A percentile compares a stretch with the other conserved stretches of the same genome.
Conservation (phyloP, 2,329 filamentous ascomycete genomes). For the Cryphonectria nitschkei region DNA sequence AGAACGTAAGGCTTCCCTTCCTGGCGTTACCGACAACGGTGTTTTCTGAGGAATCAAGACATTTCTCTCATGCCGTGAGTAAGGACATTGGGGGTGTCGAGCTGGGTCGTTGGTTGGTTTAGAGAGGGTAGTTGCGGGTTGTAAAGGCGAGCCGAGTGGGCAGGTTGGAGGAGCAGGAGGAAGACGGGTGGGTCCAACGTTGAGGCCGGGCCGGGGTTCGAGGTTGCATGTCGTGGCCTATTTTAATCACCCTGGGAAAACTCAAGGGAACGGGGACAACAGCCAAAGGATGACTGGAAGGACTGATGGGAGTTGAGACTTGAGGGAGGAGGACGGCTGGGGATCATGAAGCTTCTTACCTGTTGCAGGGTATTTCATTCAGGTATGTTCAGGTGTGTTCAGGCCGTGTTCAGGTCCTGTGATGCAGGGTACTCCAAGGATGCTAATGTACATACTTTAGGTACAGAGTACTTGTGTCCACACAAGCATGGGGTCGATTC, state of each 20-base stretch:
- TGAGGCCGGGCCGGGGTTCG: neutral
- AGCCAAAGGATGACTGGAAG: neutral
- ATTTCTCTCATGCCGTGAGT: neutral
- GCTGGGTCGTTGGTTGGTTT: neutral
- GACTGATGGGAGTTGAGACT: neutral
- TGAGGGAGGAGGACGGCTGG: neutral
- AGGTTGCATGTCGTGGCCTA: conserved; percentile 6
- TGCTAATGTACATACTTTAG: too few relatives aligned
- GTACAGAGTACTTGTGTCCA: too few relatives aligned
- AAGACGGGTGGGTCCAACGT: neutral
- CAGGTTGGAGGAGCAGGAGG: neutral
- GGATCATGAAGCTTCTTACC: conserved; percentile 13
- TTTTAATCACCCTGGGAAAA: conserved; percentile 5
- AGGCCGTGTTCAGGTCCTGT: neutral
- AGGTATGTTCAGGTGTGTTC: neutral
- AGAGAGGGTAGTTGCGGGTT: neutral
- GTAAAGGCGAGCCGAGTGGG: neutral
- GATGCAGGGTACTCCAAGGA: neutral
- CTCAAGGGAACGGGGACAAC: neutral
- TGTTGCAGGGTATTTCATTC: neutral
- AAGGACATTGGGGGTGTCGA: neutral
- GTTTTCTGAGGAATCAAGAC: neutral
- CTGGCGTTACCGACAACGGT: neutral
- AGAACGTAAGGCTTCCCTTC: neutral
- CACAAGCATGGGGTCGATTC: too few relatives aligned